phyloP scores from a whole-genome alignment of 2,329 filamentous ascomycete genomes.

The Pezicula carpinea region DNA sequence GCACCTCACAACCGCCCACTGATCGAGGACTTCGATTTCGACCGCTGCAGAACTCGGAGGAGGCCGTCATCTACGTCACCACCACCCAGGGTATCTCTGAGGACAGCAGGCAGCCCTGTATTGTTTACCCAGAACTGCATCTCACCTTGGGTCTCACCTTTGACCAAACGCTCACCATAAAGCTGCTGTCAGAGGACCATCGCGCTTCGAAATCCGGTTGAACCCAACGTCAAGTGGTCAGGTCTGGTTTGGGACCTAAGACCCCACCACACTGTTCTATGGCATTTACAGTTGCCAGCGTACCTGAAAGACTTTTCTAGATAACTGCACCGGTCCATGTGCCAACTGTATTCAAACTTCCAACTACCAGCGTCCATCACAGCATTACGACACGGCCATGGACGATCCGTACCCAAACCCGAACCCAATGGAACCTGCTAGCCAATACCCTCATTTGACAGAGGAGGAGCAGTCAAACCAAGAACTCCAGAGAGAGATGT shows the following conservation, averaged over 20 bases:
- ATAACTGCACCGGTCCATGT: neutral
- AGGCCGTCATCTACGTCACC: neutral
- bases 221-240: neutral
- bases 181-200: neutral
- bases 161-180: neutral
- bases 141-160: neutral
- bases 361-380: neutral
- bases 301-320: neutral
- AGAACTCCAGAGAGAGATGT: no score
- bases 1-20: no score
- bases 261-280: neutral
- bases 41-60: neutral
- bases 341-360: neutral
- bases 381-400: neutral
- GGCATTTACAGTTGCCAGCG: neutral
- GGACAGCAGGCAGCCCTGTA: neutral
- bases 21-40: no score
- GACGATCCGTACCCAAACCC: no score
- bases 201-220: neutral
- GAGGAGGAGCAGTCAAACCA: no score
- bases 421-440: no score
- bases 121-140: neutral
- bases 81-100: no score
- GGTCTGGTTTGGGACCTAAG: conserved; percentile 1
- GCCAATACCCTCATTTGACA: no score